These are phyloP conservation scores for Neurospora sp. DNA, from an alignment of 495 filamentous ascomycete species.

Conservation along the genomic window DNA sequence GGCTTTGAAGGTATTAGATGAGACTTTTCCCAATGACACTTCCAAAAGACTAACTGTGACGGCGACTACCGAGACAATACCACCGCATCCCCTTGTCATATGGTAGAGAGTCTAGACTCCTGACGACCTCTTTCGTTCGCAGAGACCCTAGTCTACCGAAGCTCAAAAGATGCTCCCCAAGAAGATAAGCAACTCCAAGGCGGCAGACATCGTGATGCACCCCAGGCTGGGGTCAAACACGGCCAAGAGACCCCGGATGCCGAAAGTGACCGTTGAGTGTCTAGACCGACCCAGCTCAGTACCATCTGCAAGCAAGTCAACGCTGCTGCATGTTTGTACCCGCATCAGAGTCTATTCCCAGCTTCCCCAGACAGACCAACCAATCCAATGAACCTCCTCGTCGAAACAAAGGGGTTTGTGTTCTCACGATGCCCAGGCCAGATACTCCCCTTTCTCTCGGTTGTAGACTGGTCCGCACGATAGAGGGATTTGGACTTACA, in stretches of 20 bases:
- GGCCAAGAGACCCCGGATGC: neutral
- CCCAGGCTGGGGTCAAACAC: neutral
- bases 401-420: neutral
- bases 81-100: neutral
- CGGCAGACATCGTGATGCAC: neutral
- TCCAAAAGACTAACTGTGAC: neutral
- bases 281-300: neutral
- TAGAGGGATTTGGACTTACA: neutral
- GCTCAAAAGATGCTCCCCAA: neutral
- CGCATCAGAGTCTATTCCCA: neutral
- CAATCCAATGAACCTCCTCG: neutral
- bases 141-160: neutral
- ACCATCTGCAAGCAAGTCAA: neutral
- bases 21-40: neutral
- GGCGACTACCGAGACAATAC: neutral
- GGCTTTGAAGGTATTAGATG: neutral
- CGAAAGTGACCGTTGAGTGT: neutral
- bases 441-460: neutral
- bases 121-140: neutral
- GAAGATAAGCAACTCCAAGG: neutral
- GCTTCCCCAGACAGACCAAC: neutral
- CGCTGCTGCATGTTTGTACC: neutral
- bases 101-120: neutral
- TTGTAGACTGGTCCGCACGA: neutral
- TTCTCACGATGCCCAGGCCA: neutral